Percentiles rank a stretch among this genome's conserved stretches.
phyloP scores from a whole-genome alignment of 23 red algal genomes.

The Agarophyton chilense region DNA sequence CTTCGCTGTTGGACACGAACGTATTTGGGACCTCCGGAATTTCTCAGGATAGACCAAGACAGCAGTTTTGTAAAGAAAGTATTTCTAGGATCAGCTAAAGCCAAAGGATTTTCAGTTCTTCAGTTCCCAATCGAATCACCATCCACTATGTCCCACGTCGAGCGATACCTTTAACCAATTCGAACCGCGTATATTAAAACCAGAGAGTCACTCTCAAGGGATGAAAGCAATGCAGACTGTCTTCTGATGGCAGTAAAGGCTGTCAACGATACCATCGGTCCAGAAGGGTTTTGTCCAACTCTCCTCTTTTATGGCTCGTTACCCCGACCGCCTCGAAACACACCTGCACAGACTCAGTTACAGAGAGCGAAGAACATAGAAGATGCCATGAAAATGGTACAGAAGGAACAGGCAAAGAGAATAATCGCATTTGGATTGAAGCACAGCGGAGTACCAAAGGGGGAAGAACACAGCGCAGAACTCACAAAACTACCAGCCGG shows the following conservation, averaged over 20 bases:
- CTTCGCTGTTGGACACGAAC: conserved; percentile 8
- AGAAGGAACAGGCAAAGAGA: conserved; percentile 24
- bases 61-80: conserved; percentile 16
- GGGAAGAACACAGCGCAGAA: background rate
- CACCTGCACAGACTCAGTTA: background rate
- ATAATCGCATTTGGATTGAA: background rate
- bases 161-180: conserved; percentile 3
- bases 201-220: background rate
- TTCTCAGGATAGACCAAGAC: conserved; percentile 18
- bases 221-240: conserved; percentile 17
- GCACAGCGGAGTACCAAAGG: background rate
- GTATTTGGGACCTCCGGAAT: conserved; percentile 25
- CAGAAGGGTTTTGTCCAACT: conserved; percentile 16
- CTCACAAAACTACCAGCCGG: background rate
- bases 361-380: background rate
- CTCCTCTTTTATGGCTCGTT: conserved; percentile 13
- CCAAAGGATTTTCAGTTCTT: conserved; percentile 20
- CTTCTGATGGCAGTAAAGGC: background rate
- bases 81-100: background rate
- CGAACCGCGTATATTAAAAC: conserved; percentile 1
- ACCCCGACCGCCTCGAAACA: background rate
- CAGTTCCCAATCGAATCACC: conserved; percentile 24
- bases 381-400: background rate
- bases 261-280: conserved; percentile 19
- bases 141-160: conserved; percentile 35